A percentile compares a stretch with the other conserved stretches of the same genome.
Conservation (phyloP, 352 stramenopile species). For the Phytophthora sansomeana region DNA sequence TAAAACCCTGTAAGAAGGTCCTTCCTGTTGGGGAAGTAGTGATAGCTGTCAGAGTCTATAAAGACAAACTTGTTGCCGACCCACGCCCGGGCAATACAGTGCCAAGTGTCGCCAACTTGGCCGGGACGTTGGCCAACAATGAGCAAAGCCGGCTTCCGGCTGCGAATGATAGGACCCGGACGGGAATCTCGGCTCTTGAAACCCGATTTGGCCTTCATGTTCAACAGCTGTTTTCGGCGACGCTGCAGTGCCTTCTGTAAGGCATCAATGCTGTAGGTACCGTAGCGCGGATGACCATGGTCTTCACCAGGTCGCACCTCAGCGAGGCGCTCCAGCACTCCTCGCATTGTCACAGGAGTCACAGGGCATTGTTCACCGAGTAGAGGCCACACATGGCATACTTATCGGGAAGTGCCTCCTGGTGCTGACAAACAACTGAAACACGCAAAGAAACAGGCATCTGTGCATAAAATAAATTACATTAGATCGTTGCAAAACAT, state of each 20-base stretch:
- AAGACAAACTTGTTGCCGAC: conserved; percentile 13
- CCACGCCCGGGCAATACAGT: conserved; percentile 6
- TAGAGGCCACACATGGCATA: conserved; percentile 16
- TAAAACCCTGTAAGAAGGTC: not conserved
- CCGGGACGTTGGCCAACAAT: conserved; percentile 8
- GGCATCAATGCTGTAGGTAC: conserved; percentile 7
- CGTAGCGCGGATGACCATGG: conserved; percentile 3
- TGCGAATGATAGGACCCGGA: too few relatives aligned
- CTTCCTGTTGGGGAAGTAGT: conserved; percentile 11
- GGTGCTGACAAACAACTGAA: conserved; percentile 13
- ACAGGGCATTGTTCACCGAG: conserved; percentile 13
- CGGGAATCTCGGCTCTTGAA: too few relatives aligned
- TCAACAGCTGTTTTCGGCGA: conserved; percentile 8
- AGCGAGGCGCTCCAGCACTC: not conserved
- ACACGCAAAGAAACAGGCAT: not conserved
- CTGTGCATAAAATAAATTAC: not conserved
- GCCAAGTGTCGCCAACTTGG: not conserved
- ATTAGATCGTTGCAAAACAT: too few relatives aligned
- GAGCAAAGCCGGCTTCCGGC: not conserved
- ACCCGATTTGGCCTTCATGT: too few relatives aligned
- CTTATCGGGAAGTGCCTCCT: conserved; percentile 8
- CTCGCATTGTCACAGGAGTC: conserved; percentile 3
- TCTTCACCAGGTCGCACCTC: not conserved
- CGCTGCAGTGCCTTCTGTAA: conserved; percentile 14
- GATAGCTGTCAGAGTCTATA: conserved; percentile 19